phyloP scores from a whole-genome alignment of 345 rosid species.

The Aquilaria yunnanensis region DNA sequence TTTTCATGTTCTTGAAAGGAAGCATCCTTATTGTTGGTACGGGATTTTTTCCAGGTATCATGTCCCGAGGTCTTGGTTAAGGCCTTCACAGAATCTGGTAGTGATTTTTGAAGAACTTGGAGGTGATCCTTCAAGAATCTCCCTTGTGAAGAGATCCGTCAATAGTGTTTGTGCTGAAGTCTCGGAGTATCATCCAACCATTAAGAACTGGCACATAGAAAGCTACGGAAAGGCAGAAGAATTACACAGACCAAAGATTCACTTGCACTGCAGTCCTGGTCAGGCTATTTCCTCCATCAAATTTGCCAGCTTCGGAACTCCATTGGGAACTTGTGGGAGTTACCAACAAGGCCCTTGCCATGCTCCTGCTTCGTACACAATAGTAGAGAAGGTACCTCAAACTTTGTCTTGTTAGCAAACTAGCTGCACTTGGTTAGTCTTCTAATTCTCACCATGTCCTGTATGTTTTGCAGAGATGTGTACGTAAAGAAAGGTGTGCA shows the following conservation, averaged over 20 bases:
- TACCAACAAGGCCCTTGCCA: conserved; percentile 91
- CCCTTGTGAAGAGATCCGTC: conserved; percentile 73
- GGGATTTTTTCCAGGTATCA: conserved; percentile 53
- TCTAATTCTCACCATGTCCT: too few relatives aligned
- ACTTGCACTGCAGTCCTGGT: conserved; percentile 63
- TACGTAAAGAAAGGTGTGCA: conserved; percentile 50
- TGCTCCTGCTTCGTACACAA: conserved; percentile 58
- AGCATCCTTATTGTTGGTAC: not conserved
- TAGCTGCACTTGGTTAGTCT: not conserved
- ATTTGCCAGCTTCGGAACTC: conserved; percentile 94
- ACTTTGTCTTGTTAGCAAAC: not conserved
- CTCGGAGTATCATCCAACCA: conserved; percentile 71
- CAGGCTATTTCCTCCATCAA: conserved; percentile 73
- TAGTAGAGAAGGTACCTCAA: conserved; percentile 55
- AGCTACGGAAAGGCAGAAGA: conserved; percentile 84
- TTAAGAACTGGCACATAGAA: conserved; percentile 93
- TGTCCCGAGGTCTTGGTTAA: conserved; percentile 81
- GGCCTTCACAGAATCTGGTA: conserved; percentile 63
- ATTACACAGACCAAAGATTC: conserved; percentile 77
- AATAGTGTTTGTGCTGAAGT: conserved; percentile 75
- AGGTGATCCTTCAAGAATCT: conserved; percentile 64
- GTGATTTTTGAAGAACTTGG: conserved; percentile 93
- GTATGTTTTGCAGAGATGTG: not conserved
- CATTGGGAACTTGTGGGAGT: conserved; percentile 82
- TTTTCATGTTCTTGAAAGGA: not conserved